These are phyloP conservation scores for Lathyrus oleraceus DNA, from an alignment of 306 rosid genomes.

Conservation along the genomic window DNA sequence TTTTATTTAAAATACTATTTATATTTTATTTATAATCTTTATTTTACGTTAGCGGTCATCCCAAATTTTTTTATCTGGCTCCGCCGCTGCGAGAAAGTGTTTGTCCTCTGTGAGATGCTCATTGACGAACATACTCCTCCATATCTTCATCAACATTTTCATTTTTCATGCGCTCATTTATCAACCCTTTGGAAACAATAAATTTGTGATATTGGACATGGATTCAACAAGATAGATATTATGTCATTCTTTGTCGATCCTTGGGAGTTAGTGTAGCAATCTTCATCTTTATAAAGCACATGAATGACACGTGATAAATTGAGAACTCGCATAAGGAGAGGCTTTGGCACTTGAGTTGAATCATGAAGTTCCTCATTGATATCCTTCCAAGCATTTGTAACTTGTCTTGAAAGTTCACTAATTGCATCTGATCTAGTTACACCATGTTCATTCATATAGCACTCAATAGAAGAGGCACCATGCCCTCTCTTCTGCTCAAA, in stretches of 20 bases:
- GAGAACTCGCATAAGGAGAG: not conserved
- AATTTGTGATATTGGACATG: too few relatives aligned
- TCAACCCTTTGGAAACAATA: too few relatives aligned
- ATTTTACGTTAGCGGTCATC: too few relatives aligned
- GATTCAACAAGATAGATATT: not conserved
- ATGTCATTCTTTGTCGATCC: not conserved
- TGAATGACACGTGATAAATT: not conserved
- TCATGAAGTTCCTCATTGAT: not conserved
- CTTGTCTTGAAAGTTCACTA: not conserved
- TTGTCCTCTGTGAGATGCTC: too few relatives aligned
- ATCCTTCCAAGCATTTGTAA: conserved; percentile 28
- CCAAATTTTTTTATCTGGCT: too few relatives aligned
- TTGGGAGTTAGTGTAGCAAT: conserved; percentile 11
- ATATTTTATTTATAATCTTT: too few relatives aligned
- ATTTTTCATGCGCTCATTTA: too few relatives aligned
- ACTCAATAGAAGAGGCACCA: conserved; percentile 25
- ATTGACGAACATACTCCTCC: too few relatives aligned
- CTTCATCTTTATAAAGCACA: conserved; percentile 19
- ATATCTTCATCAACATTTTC: too few relatives aligned
- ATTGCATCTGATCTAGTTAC: not conserved
- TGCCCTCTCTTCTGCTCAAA: conserved; percentile 30
- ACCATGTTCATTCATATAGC: conserved; percentile 24
- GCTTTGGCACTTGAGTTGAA: not conserved
- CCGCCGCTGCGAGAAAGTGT: too few relatives aligned
- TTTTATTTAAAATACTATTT: too few relatives aligned